Conservation (phyloP, 192 early-diverging fungal genomes). For the Coemansia guatemalensis region DNA sequence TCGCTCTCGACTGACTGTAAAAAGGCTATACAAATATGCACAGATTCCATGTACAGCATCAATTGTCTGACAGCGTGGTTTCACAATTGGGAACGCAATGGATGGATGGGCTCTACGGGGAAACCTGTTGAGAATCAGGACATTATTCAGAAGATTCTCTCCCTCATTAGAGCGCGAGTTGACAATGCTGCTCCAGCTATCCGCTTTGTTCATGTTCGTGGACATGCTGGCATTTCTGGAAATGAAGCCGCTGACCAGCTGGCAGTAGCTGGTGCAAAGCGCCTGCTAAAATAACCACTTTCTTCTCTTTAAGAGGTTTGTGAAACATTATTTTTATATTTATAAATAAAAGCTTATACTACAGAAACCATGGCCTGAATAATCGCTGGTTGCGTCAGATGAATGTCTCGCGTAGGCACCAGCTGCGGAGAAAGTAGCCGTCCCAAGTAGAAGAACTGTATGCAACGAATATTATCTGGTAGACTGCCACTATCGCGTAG, state of each 20-base stretch:
- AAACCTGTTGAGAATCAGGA: conserved; percentile 74
- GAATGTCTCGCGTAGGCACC: conserved; percentile 25
- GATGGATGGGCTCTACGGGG: conserved; percentile 61
- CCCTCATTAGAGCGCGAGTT: conserved; percentile 16
- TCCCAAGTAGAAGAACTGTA: conserved; percentile 57
- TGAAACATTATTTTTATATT: not conserved
- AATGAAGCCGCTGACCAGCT: conserved; percentile 82
- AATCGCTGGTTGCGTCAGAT: conserved; percentile 9
- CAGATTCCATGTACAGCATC: conserved; percentile 76
- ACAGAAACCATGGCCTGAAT: conserved; percentile 26
- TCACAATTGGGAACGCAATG: conserved; percentile 66
- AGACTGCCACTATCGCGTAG: conserved; percentile 19
- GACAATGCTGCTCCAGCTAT: not conserved
- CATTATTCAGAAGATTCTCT: conserved; percentile 62
- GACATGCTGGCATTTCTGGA: conserved; percentile 67
- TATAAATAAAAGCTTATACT: not conserved
- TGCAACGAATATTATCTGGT: conserved; percentile 6
- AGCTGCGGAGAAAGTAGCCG: conserved; percentile 33
- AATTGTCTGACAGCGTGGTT: conserved; percentile 74
- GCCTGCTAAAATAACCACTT: not conserved
- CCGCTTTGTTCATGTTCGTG: conserved; percentile 63
- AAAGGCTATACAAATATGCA: conserved; percentile 60
- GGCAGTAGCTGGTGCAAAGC: conserved; percentile 68
- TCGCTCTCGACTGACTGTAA: not conserved
- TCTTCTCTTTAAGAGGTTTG: too few species aligned